Evolutionary conservation across 2,329 filamentous ascomycete species (phyloP), one percentile per base, ranked within the genome.

Genomic region (Cladosporium sp.): DNA sequence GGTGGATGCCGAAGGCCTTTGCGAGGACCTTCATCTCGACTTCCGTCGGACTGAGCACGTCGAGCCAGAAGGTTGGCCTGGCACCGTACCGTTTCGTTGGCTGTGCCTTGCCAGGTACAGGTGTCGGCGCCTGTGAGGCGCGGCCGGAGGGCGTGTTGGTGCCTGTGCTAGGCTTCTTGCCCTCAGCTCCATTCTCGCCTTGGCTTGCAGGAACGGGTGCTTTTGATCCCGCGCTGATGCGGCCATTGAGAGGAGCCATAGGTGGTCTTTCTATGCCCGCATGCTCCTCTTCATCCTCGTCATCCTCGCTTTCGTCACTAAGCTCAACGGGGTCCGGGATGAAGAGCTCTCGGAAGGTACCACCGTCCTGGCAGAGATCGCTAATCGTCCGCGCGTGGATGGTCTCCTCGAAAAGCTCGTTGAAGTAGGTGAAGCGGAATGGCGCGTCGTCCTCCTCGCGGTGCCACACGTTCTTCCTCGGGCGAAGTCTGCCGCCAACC

Each of bases 361-460:
- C 81, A 5, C 89, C 93, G 0, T 88, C 85, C 60, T 95, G 90
- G 8, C 95, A 80, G 16, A 98, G 79, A 67, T 96, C 93, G 2
- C 90, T 95, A 53, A 98, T 95, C 0, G 87, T 93, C 69, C 95
- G 89, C 55, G 90, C 93, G 70, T 98, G 93, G 56, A 98, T 95
- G 0, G 93, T 98, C 68, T 88, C 95, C 63, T 89, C 86, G 52
- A 97, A 89, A 58, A 95, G 89, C 67, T 97, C 93, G 69, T 97
- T 97, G 77, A 98, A 98, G 70, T 98, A 98, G 0, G 93, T 97
- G 68, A 96, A 98, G 22, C 93, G 82, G 68, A 95, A 97, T 0
- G 93, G 93, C 0, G 86, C 83, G 59, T 96, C 92, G 56, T 95
- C 91, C 58, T 93, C 88, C 49, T 88, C 84, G 37, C 86, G 82